These are phyloP conservation scores for Candida neerlandica DNA, from an alignment of 1,139 yeast species.

Conservation along the genomic window DNA sequence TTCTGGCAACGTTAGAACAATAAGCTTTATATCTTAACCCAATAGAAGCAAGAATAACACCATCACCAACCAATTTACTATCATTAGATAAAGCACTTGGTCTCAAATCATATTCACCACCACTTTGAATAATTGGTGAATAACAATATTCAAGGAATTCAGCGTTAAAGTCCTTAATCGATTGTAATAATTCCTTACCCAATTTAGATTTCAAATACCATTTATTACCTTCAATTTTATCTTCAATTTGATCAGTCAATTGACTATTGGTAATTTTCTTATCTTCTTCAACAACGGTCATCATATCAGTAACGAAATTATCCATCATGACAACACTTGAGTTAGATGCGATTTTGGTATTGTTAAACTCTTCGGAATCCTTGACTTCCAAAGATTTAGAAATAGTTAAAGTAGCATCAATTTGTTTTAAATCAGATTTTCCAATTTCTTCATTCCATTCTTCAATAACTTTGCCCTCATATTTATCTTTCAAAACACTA, in stretches of 20 bases:
- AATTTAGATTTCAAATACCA: slow-evolving; percentile 66
- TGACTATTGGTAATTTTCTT: slow-evolving; percentile 71
- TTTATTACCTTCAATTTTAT: slow-evolving; percentile 74
- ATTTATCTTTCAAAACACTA: slow-evolving; percentile 67
- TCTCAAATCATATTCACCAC: slow-evolving; percentile 79
- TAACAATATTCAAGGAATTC: slow-evolving; percentile 91
- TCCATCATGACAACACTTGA: slow-evolving; percentile 83
- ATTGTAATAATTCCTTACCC: slow-evolving; percentile 55
- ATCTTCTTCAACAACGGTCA: slow-evolving; percentile 85
- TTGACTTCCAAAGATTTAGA: slow-evolving; percentile 65
- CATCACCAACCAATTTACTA: slow-evolving; percentile 68
- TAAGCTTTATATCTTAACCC: slow-evolving; percentile 89
- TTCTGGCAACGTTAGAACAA: slow-evolving; percentile 86
- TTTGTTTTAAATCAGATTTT: slow-evolving; percentile 37
- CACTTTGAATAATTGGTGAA: slow-evolving; percentile 89
- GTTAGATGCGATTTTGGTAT: slow-evolving; percentile 71
- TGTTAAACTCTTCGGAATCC: slow-evolving; percentile 75
- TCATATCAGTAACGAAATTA: slow-evolving; percentile 85
- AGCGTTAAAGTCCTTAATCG: slow-evolving; percentile 62
- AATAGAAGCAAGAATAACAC: slow-evolving; percentile 80
- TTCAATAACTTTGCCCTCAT: slow-evolving; percentile 78
- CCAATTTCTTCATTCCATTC: slow-evolving; percentile 74
- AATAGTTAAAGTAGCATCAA: slow-evolving; percentile 62
- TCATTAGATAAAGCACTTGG: slow-evolving; percentile 82
- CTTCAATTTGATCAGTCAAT: slow-evolving; percentile 76